Evolutionary conservation across 2,329 filamentous ascomycete species (phyloP).

Genomic region (Penicillium olsonii): DNA sequence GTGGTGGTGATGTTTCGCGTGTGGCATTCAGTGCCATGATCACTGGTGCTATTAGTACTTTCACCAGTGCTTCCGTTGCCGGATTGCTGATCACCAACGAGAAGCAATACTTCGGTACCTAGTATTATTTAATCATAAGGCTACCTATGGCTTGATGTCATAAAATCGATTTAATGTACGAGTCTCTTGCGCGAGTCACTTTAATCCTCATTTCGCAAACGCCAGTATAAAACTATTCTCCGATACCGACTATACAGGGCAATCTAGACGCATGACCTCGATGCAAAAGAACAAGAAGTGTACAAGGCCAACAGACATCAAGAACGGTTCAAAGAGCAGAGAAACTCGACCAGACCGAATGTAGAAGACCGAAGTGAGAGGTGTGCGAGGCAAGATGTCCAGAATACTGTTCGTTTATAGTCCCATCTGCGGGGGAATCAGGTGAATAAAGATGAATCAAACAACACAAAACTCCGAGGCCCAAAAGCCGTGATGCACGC

Average conservation of each 20-base stretch:
- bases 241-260: neutral
- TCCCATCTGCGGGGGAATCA: slow-evolving; percentile 10
- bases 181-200: neutral
- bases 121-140: neutral
- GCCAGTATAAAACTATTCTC: neutral
- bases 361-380: neutral
- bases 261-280: neutral
- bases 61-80: slow-evolving; percentile 76
- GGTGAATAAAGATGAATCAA: slow-evolving; percentile 14
- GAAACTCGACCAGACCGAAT: neutral
- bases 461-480: slow-evolving; percentile 20
- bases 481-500: slow-evolving; percentile 25
- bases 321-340: neutral
- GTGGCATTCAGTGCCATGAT: slow-evolving; percentile 76
- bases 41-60: slow-evolving; percentile 74
- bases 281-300: neutral
- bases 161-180: neutral
- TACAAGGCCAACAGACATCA: neutral
- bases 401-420: slow-evolving; percentile 8
- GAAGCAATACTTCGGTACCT: slow-evolving; percentile 24
- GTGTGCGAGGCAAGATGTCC: neutral
- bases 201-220: neutral
- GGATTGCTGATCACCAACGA: slow-evolving; percentile 69
- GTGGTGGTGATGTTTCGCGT: slow-evolving; percentile 72
- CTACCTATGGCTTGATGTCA: neutral